Base-by-base conservation (phyloP, 2,329 filamentous ascomycete genomes). In the Didymella exigua region DNA sequence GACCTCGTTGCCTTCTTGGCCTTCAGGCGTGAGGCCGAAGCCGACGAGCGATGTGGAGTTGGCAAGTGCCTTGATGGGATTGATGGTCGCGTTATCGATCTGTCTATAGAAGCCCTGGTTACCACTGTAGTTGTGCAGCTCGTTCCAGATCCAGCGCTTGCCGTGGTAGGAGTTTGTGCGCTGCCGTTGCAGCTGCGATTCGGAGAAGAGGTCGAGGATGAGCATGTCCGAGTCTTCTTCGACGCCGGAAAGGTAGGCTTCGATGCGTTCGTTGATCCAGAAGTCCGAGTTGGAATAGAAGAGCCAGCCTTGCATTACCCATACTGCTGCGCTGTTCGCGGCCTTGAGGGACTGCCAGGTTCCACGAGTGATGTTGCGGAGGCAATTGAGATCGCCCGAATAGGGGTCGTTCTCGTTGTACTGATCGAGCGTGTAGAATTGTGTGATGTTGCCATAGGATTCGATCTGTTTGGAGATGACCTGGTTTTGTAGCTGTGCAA, bases 61-160 rank as follows among this genome's bases (percentile, higher is more conserved):
- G 6, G 33, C 5, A 18, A 36, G 33, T 16, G 33, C 33, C 3
- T 10, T 11, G 33, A 36, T 21, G 18, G 33, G 18, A 53, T 79
- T 78, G 33, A 76, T 66, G 0, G 81, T 83, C 6, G 82, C 60
- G 33, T 82, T 82, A 49, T 75, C 66, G 14, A 83, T 72, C 56
- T 82, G 81, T 1, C 81, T 81, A 54, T 82, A 82, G 1, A 83
- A 57, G 0, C 79, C 80, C 71, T 77, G 75, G 59, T 78, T 82
- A 14, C 77, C 79, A 5, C 81, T 81, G 54, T 79, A 83, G 54
- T 77, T 75, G 58, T 83, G 81, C 6, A 84, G 66, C 59, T 82
- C 71, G 59, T 80, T 82, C 81, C 81, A 83, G 30, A 83, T 77
- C 81, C 81, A 84, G 0, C 79, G 77, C 59, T 82, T 82, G 16